Base-by-base conservation (phyloP, 2,329 filamentous ascomycete genomes). In the Epichloe glyceriae region DNA sequence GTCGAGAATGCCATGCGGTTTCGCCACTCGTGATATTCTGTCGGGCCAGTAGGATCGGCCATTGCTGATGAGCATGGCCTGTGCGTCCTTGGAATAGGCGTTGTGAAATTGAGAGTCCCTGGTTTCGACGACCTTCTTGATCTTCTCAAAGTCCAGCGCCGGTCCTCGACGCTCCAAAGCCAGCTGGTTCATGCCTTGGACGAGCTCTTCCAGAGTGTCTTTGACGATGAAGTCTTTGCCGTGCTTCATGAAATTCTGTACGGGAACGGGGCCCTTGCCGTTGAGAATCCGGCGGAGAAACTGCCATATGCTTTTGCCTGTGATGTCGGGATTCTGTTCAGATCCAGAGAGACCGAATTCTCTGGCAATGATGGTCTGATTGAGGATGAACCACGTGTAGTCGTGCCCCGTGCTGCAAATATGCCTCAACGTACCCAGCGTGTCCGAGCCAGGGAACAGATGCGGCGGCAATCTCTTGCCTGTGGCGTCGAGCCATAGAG, bases 291-390 rank as follows among this genome's bases (percentile, higher is more conserved):
- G 71, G n/a, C 61, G 66, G 12, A 80, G 63, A 2, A 78, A 56
- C 58, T 74, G 62, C 70, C 74, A 73, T 45, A 76, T 63, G 59
- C 73, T 80, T 66, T 82, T 82, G 60, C 61, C 64, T 1, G 78
- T 79, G 33, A 82, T 55, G 56, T 82, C 79, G 0, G 77, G 76
- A 64, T 82, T 82, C 66, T 82, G 79, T 63, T 82, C 79, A 0
- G 77, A 80, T 8, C 79, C 79, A 0, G 79, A 82, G 0, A 82
- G 71, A 12, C 74, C 77, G 52, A 82, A 82, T 61, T 82, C 79
- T 19, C 73, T 70, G n/a, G 75, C 74, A 45, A 82, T 75, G 57
- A 82, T 82, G 59, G 64, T 66, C 54, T 76, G 74, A 60, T 78
- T 71, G 2, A 79, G 70, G 50, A 82, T 71, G 64, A 82, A 82